Conservation (phyloP, 257 asterid species). For the Scutellaria baicalensis region DNA sequence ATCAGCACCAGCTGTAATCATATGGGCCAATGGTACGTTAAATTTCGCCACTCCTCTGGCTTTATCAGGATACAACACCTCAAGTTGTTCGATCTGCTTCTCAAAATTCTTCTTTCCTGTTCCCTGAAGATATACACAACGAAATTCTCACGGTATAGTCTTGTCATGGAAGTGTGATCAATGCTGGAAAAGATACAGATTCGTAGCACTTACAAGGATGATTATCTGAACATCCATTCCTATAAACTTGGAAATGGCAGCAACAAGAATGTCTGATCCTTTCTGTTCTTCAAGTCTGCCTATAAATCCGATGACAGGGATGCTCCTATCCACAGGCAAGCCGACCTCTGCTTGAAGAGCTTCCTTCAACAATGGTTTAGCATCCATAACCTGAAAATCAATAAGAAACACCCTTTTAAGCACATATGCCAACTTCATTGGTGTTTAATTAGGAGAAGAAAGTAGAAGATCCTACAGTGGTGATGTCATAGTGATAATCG, state of each 20-base stretch:
- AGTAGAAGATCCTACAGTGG: constrained; percentile 44
- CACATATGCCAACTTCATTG: not conserved
- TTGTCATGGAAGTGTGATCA: no score
- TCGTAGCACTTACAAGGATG: constrained; percentile 57
- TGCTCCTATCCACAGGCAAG: constrained; percentile 66
- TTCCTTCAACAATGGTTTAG: constrained; percentile 80
- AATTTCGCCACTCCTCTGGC: constrained; percentile 87
- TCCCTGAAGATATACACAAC: constrained; percentile 44
- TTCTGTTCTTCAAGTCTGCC: constrained; percentile 98
- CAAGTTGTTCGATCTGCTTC: constrained; percentile 79
- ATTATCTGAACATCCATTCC: constrained; percentile 68
- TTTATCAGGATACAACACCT: constrained; percentile 72
- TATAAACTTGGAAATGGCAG: constrained; percentile 75
- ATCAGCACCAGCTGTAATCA: constrained; percentile 87
- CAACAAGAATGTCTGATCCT: constrained; percentile 88
- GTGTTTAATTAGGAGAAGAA: not conserved
- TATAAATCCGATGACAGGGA: constrained; percentile 88
- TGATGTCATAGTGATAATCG: constrained; percentile 55
- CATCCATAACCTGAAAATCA: constrained; percentile 55
- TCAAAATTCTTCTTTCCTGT: constrained; percentile 87
- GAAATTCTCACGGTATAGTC: not conserved
- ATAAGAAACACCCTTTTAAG: not conserved
- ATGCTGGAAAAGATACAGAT: not conserved
- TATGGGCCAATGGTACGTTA: constrained; percentile 84
- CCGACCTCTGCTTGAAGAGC: constrained; percentile 96